Evolutionary conservation across 2,329 filamentous ascomycete species (phyloP), one percentile per base, ranked within the genome.

Genomic region (Aspergillus quadricinctus): DNA sequence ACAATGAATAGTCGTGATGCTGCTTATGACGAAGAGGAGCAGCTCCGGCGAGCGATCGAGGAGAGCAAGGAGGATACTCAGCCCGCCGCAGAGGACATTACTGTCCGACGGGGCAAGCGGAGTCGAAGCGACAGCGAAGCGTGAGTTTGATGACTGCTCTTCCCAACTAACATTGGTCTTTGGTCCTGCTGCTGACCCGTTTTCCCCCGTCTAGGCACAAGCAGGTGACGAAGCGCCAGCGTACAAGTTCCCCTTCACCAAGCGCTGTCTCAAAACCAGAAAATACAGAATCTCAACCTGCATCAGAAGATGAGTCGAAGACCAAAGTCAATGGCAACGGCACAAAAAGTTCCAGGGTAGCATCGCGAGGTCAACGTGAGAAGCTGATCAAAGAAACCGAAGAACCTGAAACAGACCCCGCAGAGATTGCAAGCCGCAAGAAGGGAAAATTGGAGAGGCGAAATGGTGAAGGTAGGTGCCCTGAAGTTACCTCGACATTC

Each of bases 1-100:
- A 99, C 94, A 6, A 97, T 97, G 91, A 96, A 97, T 70, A 99
- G 94, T 72, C 86, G 93, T 60, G 89, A 92, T 72, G 92, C 93
- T 45, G 93, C 92, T 23, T 97, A 97, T 66, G 92, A 97, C 62
- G 94, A 99, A 74, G 92, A 96, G 65, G 91, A 95, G 71, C 87
- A 92, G 67, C 75, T 99, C 41, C 85, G 92, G 54, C 85, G 89
- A 63, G 94, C 93, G 29, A 92, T 99, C 65, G 93, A 97, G 73
- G 92, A 95, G 59, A 99, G 94, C 78, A 97, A 92, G 75, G 88
- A 90, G 68, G 90, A 95, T 46, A 85, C 82, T 10, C 79, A 81
- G 49, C 74, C 78, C 11, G 78, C 80, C 35, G 69, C 72, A 11
- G 85, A 88, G 37, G 80, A 81, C 52, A 78, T 74, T 37, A 78